These are phyloP conservation scores for Echites panduratus DNA, from an alignment of 257 asterid genomes.

Conservation along the genomic window DNA sequence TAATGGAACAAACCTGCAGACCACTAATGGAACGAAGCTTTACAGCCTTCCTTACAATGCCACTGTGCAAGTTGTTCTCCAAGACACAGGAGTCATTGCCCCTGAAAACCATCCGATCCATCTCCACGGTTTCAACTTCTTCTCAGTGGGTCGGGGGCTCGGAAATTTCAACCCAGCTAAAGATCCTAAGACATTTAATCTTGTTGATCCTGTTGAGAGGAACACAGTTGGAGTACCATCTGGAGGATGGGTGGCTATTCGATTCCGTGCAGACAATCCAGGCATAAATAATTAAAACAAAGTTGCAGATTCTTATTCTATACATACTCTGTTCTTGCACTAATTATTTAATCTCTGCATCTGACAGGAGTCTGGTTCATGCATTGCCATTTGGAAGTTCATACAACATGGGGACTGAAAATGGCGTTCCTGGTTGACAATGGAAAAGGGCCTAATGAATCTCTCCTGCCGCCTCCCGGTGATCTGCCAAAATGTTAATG, in stretches of 20 bases:
- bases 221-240: conserved; percentile 88
- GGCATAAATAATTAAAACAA: conserved; percentile 35
- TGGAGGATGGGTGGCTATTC: conserved; percentile 93
- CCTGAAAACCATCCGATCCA: conserved; percentile 87
- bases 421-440: conserved; percentile 93
- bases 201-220: conserved; percentile 87
- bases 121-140: conserved; percentile 89
- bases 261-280: conserved; percentile 90
- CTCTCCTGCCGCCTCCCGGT: conserved; percentile 76
- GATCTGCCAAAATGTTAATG: conserved; percentile 68
- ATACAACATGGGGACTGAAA: conserved; percentile 89
- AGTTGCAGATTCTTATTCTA: no score
- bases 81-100: conserved; percentile 73
- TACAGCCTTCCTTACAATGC: conserved; percentile 49
- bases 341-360: not conserved
- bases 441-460: conserved; percentile 70
- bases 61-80: conserved; percentile 76
- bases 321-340: no score
- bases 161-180: conserved; percentile 63
- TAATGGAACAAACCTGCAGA: conserved; percentile 25
- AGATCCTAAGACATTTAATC: conserved; percentile 61
- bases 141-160: conserved; percentile 62
- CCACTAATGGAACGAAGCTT: conserved; percentile 59
- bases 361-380: conserved; percentile 80
- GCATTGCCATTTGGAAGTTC: conserved; percentile 95